Evolutionary conservation across 768 basidiomycete species (phyloP).

Genomic region (Mycena vulgaris): DNA sequence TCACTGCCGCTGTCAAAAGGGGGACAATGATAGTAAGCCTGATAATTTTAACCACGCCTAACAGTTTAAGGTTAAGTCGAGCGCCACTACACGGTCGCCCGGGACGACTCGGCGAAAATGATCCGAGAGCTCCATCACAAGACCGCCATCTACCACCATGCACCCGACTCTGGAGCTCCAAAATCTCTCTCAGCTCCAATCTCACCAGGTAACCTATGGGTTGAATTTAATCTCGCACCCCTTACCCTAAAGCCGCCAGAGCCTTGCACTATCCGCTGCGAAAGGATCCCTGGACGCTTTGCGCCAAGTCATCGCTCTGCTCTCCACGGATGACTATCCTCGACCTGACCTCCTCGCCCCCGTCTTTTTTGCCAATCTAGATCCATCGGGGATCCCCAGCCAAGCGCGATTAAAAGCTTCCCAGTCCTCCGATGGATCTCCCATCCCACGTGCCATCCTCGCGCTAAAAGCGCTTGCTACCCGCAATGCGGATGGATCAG

Average conservation of each 20-base stretch:
- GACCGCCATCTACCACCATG: neutral
- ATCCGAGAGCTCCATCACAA: too few species aligned
- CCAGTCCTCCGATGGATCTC: neutral
- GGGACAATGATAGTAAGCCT: too few species aligned
- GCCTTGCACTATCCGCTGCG: neutral
- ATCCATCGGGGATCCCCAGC: neutral
- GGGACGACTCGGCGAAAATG: too few species aligned
- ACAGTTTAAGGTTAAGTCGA: too few species aligned
- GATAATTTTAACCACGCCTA: too few species aligned
- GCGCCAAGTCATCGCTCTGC: neutral
- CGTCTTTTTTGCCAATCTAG: conserved; percentile 6
- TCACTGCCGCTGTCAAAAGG: too few species aligned
- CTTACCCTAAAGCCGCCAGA: neutral
- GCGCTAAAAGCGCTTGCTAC: neutral
- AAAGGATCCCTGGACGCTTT: neutral
- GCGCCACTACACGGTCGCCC: too few species aligned
- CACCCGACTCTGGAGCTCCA: neutral
- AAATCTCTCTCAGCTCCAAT: neutral
- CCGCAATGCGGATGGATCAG: neutral
- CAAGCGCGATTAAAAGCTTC: neutral
- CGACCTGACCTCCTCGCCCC: neutral
- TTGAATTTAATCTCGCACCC: neutral
- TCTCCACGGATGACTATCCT: neutral
- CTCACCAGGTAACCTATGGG: neutral
- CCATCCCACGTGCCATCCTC: neutral